Percentiles rank a stretch among this genome's conserved stretches.
These are phyloP conservation scores for Colletotrichum sp. DNA, from an alignment of 2,329 filamentous ascomycete species.

Conservation along the genomic window DNA sequence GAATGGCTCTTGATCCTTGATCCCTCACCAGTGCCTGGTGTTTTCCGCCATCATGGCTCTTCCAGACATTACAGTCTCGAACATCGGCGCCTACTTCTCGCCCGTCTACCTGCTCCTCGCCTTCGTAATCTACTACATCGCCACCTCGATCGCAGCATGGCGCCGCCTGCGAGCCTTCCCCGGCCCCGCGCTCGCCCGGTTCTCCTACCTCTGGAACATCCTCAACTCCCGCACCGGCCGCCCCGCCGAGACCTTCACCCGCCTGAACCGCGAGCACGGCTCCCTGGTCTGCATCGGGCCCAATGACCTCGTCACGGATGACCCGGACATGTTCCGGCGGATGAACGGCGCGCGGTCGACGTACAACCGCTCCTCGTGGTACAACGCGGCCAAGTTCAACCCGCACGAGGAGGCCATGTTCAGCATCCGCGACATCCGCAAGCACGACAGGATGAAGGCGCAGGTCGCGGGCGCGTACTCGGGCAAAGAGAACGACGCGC, in stretches of 20 bases:
- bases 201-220: slow-evolving; percentile 20
- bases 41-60: background rate
- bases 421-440: slow-evolving; percentile 33
- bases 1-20: background rate
- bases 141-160: slow-evolving; percentile 32
- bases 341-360: slow-evolving; percentile 15
- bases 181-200: background rate
- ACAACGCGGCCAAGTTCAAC: slow-evolving; percentile 12
- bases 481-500: slow-evolving; percentile 54
- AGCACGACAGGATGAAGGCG: slow-evolving; percentile 36
- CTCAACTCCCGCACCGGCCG: slow-evolving; percentile 6
- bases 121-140: slow-evolving; percentile 14
- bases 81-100: background rate
- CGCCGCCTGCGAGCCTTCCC: slow-evolving; percentile 14
- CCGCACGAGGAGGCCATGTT: slow-evolving; percentile 21
- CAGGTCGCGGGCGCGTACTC: slow-evolving; percentile 40
- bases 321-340: slow-evolving; percentile 17
- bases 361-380: slow-evolving; percentile 22
- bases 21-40: background rate
- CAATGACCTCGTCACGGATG: slow-evolving; percentile 22
- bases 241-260: slow-evolving; percentile 4
- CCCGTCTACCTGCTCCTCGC: background rate
- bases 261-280: slow-evolving; percentile 11
- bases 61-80: background rate
- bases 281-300: slow-evolving; percentile 24